phyloP scores from a whole-genome alignment of 306 rosid species.

The Astragalus glycyphyllos region DNA sequence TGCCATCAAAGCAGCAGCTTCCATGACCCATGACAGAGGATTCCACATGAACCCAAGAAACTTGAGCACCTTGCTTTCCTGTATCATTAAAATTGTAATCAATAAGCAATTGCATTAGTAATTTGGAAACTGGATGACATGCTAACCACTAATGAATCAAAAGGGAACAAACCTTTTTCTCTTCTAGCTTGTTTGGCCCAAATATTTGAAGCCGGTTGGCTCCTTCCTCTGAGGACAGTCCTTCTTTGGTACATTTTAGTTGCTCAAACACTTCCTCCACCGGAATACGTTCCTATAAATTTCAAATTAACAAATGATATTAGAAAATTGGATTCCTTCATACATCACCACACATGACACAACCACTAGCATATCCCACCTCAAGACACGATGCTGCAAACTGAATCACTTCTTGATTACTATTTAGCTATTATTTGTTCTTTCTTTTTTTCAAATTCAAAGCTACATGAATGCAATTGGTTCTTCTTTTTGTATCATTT shows the following conservation, averaged over 20 bases:
- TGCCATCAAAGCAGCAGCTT: conserved; percentile 94
- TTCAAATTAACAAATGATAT: conserved; percentile 35
- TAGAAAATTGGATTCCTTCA: conserved; percentile 17
- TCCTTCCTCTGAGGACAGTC: conserved; percentile 77
- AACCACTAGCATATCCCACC: conserved; percentile 17
- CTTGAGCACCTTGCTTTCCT: conserved; percentile 97
- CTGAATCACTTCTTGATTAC: background rate
- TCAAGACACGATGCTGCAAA: conserved; percentile 21
- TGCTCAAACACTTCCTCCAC: conserved; percentile 91
- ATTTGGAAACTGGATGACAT: background rate
- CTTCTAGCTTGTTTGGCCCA: conserved; percentile 98
- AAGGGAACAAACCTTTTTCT: conserved; percentile 70
- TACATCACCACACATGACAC: background rate
- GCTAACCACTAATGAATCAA: background rate
- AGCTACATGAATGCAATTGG: conserved; percentile 2
- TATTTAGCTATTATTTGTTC: conserved; percentile 12
- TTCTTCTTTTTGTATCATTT: background rate
- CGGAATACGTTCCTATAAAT: conserved; percentile 81
- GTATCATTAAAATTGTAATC: conserved; percentile 38
- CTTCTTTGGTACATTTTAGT: conserved; percentile 86
- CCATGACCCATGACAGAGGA: conserved; percentile 99
- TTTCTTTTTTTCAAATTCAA: background rate
- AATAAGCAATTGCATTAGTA: conserved; percentile 41
- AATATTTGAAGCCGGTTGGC: conserved; percentile 82
- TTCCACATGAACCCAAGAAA: conserved; percentile 99